These are phyloP conservation scores for Entophlyctis luteolus DNA, from an alignment of 192 early-diverging fungal genomes.

Conservation along the genomic window DNA sequence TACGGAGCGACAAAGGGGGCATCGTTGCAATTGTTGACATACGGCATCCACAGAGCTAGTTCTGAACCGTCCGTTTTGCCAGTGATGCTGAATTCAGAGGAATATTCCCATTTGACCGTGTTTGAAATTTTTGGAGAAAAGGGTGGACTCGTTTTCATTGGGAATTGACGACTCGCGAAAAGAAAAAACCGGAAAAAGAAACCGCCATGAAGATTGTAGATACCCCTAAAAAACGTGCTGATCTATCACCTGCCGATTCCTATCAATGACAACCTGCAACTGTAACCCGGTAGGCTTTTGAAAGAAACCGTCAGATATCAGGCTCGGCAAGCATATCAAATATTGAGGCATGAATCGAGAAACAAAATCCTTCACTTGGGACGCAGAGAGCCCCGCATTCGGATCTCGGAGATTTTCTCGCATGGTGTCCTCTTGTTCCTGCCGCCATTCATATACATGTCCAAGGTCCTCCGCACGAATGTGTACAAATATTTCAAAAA, in stretches of 20 bases:
- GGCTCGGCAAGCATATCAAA: conserved; percentile 18
- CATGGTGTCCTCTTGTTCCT: conserved; percentile 76
- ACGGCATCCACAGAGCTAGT: background rate
- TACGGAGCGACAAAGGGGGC: background rate
- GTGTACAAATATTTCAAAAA: conserved; percentile 75
- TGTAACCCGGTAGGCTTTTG: background rate
- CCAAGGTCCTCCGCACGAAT: conserved; percentile 57
- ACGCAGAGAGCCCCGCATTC: conserved; percentile 59
- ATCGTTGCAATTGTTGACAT: background rate
- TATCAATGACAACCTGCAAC: background rate
- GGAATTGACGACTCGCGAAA: too few species aligned
- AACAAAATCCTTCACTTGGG: conserved; percentile 81
- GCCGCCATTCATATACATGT: conserved; percentile 80
- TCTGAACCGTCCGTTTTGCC: background rate
- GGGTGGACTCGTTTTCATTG: background rate
- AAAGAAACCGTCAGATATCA: background rate
- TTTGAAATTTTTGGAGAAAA: background rate
- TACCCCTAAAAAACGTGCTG: background rate
- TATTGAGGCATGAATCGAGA: conserved; percentile 87
- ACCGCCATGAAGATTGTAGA: background rate
- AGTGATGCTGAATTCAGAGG: background rate
- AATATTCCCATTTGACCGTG: background rate
- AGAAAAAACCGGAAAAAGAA: background rate
- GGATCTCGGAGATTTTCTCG: conserved; percentile 13
- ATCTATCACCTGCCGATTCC: background rate